Base-by-base conservation (phyloP, 2,329 filamentous ascomycete genomes). In the Tolypocladium capitatum region DNA sequence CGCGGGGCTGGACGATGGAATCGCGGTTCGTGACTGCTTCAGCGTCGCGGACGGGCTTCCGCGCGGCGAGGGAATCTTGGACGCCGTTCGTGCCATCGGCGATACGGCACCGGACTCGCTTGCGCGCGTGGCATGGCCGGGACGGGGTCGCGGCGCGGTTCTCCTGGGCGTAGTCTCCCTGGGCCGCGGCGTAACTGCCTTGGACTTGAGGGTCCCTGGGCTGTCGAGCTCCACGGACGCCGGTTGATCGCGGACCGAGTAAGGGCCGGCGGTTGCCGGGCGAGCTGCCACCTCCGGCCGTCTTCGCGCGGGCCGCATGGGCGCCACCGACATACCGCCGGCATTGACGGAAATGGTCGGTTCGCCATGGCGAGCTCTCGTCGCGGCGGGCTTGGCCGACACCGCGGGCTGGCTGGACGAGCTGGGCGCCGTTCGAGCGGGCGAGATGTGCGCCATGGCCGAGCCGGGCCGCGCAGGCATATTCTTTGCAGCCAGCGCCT, bases 211-310 rank as follows among this genome's bases (percentile, higher is more conserved):
- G 36, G 58, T 66, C 41, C 74, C 71, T 2, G 75, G 75, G 52
- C 75, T 78, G 31, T 55, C 60, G 14, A 55, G 47, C 35, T 66
- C 65, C 28, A 63, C 42, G 5, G 52, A 52, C 3, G 55, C 49
- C 3, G 65, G 56, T 14, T 75, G 73, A n/a, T 69, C 70, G 53
- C 80, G 69, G 10, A 80, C 72, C 20, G 80, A 83, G 58, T 83
- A 83, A 0, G 80, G 80, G 0, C 80, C 80, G 11, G 80, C 80
- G 13, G 80, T 83, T 13, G 80, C 80, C 32, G 80, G 80, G 49
- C 80, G 71, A 28, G 74, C 67, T 40, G 71, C 71, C 55, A 78
- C 67, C 48, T 82, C 79, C 3, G 78, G 77, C 38, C 76, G 69
- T 54, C 72, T 74, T 60, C 73, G 75, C 38, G 72, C 68, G 43